Evolutionary conservation across 495 filamentous ascomycete species (phyloP), one percentile per base, ranked within the genome.

Genomic region (Darksidea phi): DNA sequence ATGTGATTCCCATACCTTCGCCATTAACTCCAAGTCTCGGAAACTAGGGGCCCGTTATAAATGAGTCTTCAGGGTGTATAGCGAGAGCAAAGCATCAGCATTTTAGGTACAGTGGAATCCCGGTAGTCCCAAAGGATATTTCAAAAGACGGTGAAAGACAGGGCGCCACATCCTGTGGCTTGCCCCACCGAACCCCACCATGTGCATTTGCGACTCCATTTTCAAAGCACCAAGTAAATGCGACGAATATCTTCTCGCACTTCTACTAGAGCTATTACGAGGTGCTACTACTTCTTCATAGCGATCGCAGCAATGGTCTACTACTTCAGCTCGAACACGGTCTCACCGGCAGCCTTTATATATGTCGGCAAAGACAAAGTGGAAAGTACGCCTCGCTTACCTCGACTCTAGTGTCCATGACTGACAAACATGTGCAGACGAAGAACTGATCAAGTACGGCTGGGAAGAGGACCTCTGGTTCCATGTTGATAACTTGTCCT

Each of bases 291-390:
- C 46, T 49, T 6, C 6, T 5, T 6, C 18, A 7, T 23, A 28
- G 5, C 8, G 18, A 28, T 10, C 7, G 11, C 28, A 23, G 59
- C 48, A 11, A 98, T 98, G 94, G 94, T 98, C 41, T 95, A 88
- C 75, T 97, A 96, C 72, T 97, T 96, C 76, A 94, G 86, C 1
- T 97, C 93, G 7, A 92, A 84, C 48, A 82, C 84, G 37, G 84
- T 88, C 24, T 78, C 86, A 18, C 86, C 95, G 1, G 66, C 85
- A 5, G 94, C 91, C 23, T 90, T 86, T 67, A 85, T 97, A 64
- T 98, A 97, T 71, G 89, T 96, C 28, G 94, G 94, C 71, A 98
- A 97, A 77, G 94, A 98, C 79, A 98, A 98, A 77, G 90, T 96
- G 58, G 94, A 98, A 77, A 98, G 94, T 97, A 81, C 68, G 86